Evolutionary conservation across 2,329 filamentous ascomycete genomes (phyloP).

Genomic region (Curvularia sp.): DNA sequence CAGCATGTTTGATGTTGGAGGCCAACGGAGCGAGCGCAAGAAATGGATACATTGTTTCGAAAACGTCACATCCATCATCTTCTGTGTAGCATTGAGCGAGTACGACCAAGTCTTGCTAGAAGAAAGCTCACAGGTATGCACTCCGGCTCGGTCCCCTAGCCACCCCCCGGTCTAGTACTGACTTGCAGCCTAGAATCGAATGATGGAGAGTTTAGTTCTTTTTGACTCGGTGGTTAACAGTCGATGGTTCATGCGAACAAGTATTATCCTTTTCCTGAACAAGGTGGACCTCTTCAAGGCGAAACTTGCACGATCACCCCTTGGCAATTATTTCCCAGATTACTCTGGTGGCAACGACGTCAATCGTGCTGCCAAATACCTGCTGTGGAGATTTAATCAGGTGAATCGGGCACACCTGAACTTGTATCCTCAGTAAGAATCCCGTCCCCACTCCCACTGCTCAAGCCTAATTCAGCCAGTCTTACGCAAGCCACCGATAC

Average conservation of each 20-base stretch:
- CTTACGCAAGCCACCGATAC: conserved; percentile 98
- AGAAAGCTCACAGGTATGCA: conserved; percentile 89
- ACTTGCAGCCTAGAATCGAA: conserved; percentile 76
- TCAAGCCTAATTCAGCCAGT: conserved; percentile 58
- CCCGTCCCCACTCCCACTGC: background rate
- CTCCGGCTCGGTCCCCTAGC: conserved; percentile 1
- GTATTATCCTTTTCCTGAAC: conserved; percentile 98
- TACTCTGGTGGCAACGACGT: conserved; percentile 98
- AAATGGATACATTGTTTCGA: conserved; percentile 99
- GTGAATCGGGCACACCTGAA: conserved; percentile 96
- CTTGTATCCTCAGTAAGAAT: conserved; percentile 82
- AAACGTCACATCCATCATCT: conserved; percentile 99
- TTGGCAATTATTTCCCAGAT: conserved; percentile 96
- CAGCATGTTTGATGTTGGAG: conserved; percentile 99
- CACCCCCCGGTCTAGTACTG: conserved; percentile 22
- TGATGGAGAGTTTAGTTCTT: conserved; percentile 97
- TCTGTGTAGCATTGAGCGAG: conserved; percentile 96
- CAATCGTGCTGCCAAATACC: conserved; percentile 96
- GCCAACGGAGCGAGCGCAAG: conserved; percentile 95
- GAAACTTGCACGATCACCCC: conserved; percentile 85
- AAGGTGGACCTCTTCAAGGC: conserved; percentile 98
- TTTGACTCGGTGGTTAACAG: conserved; percentile 99
- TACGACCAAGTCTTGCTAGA: conserved; percentile 97
- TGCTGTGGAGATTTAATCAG: conserved; percentile 98
- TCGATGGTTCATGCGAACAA: conserved; percentile 98